Base-by-base conservation (phyloP, 2,329 filamentous ascomycete genomes). In the Ceratocystis albifundus region DNA sequence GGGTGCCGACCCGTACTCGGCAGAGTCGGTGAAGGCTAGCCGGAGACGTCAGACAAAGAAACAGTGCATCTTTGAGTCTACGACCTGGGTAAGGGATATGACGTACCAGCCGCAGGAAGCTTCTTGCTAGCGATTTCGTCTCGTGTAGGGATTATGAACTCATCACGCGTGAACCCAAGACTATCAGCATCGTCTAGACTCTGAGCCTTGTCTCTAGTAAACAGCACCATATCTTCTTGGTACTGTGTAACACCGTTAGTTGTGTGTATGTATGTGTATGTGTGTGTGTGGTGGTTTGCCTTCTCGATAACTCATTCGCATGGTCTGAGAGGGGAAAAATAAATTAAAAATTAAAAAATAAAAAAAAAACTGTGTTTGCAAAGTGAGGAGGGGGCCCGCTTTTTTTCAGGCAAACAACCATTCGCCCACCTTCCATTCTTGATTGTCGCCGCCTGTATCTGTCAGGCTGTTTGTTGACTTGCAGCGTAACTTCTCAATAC, bases 141-240 rank as follows among this genome's bases (percentile, higher is more conserved):
- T 67, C 70, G 72, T 67, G 72, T 87, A 1, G 89, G 90, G 65
- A 93, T 86, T 62, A 86, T 80, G 73, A 91, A 94, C 70, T 90
- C 81, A 6, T 82, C 74, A 50, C 88, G 81, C 65, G 86, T 80
- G 55, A 76, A 75, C 10, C 75, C 75, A 41, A 88, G 74, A 12
- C 78, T 74, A 71, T 88, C 85, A 67, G 80, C 74, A 0, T 75
- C 74, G 73, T 88, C 86, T 12, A 87, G 76, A 30, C 30, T 48
- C 20, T 65, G 48, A 30, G 69, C 69, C 3, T 70, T 59, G 12
- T 66, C 67, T 44, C 66, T 66, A 2, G 68, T 67, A 6, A 62
- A 65, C 12, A 45, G 28, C 15, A 22, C 50, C 63, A 65, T 65
- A 5, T 50, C 44, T 36, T 45, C 28, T n/a, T n/a, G 32, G 25